Percentiles rank a stretch among this genome's conserved stretches.
These are phyloP conservation scores for Mucor circinelloides DNA, from an alignment of 371 early-diverging fungal species.

Conservation along the genomic window DNA sequence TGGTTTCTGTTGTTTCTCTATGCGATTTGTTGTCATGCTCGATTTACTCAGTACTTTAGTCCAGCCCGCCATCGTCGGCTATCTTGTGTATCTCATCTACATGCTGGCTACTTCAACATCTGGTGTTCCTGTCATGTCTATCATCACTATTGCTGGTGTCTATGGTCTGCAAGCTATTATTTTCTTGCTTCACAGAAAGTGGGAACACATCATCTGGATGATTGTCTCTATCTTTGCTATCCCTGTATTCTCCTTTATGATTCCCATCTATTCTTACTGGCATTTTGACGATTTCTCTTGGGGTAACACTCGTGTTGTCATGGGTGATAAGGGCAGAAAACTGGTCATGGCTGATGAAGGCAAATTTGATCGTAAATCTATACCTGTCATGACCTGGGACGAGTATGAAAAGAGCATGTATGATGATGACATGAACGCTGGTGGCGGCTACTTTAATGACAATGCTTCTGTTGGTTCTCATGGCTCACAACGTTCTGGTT, in stretches of 20 bases:
- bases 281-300: slow-evolving; percentile 97
- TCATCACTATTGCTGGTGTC: slow-evolving; percentile 70
- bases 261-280: slow-evolving; percentile 90
- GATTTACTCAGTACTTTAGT: slow-evolving; percentile 91
- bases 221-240: slow-evolving; percentile 85
- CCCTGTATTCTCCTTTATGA: slow-evolving; percentile 76
- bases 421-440: slow-evolving; percentile 16
- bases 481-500: slow-evolving; percentile 28
- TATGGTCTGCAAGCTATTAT: slow-evolving; percentile 84
- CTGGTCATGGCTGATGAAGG: slow-evolving; percentile 57
- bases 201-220: slow-evolving; percentile 96
- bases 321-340: slow-evolving; percentile 77
- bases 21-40: slow-evolving; percentile 93
- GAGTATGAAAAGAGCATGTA: slow-evolving; percentile 75
- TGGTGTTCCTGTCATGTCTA: slow-evolving; percentile 55
- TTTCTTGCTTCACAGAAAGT: slow-evolving; percentile 79
- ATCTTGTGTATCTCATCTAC: slow-evolving; percentile 74
- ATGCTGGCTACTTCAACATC: slow-evolving; percentile 36
- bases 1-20: slow-evolving; percentile 96
- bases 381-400: slow-evolving; percentile 83
- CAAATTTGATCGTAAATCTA: slow-evolving; percentile 68
- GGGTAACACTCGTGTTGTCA: slow-evolving; percentile 92
- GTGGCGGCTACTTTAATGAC: slow-evolving; percentile 21
- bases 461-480: slow-evolving; percentile 32
- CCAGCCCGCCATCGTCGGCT: slow-evolving; percentile 88